A percentile compares a stretch with the other conserved stretches of the same genome.
phyloP scores from a whole-genome alignment of 768 basidiomycete genomes.

The Termitomyces sp. region DNA sequence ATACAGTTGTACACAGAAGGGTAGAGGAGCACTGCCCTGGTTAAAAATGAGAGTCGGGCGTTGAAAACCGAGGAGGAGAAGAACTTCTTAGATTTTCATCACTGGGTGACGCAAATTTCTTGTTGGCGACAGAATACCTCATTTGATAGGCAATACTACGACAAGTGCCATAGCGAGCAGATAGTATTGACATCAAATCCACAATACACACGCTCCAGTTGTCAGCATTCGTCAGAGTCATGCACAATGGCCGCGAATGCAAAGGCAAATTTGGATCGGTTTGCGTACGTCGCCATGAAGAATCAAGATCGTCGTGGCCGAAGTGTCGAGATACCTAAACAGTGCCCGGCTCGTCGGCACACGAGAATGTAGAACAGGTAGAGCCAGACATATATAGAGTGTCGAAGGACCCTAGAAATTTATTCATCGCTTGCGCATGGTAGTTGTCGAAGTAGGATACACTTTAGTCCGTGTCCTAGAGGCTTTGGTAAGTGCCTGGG shows the following conservation, averaged over 20 bases:
- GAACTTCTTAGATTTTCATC: background rate
- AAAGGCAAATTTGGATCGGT: background rate
- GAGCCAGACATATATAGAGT: background rate
- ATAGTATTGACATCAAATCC: background rate
- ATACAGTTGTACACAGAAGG: background rate
- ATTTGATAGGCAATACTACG: background rate
- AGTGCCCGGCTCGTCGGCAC: background rate
- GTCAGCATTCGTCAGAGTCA: background rate
- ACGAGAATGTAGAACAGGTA: background rate
- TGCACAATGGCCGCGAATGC: background rate
- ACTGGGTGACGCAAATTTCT: background rate
- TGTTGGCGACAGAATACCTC: background rate
- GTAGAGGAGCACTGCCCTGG: background rate
- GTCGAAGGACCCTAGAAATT: background rate
- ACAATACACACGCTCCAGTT: too few species aligned
- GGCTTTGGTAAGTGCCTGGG: slow-evolving; percentile 17
- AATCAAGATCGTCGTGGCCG: background rate
- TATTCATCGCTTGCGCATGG: slow-evolving; percentile 14
- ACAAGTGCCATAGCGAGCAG: background rate
- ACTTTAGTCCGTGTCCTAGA: slow-evolving; percentile 15
- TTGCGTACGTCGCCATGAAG: background rate
- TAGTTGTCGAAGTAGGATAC: slow-evolving; percentile 9
- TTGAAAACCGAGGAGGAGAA: background rate
- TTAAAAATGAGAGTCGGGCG: too few species aligned
- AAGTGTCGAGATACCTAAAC: background rate